Conservation (phyloP, 2,329 filamentous ascomycete genomes). For the Metarhizium album region DNA sequence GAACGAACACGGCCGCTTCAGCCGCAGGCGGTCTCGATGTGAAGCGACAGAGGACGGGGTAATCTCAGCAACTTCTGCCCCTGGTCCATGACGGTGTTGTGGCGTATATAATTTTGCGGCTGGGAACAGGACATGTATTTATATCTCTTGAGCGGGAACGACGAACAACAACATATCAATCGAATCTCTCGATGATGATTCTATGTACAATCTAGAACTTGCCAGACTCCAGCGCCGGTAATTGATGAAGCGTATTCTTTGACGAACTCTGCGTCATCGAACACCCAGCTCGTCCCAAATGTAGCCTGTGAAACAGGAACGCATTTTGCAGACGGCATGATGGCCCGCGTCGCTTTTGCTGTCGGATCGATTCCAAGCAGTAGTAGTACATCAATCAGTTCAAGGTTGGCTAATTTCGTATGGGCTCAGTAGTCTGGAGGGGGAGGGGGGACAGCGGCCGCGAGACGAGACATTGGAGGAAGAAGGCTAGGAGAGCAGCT, state of each 20-base stretch:
- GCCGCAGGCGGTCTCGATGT: constrained; percentile 27
- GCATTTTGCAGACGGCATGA: no score
- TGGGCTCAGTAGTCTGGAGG: no score
- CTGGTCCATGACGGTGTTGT: constrained; percentile 5
- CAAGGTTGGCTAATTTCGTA: no score
- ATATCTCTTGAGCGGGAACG: not conserved
- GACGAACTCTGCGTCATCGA: not conserved
- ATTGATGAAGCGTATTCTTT: not conserved
- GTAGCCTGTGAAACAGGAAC: no score
- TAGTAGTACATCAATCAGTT: no score
- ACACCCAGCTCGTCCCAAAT: not conserved
- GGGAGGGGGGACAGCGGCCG: no score
- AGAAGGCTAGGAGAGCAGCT: no score
- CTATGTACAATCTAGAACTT: not conserved
- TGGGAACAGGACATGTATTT: not conserved
- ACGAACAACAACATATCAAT: no score
- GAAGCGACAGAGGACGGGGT: constrained; percentile 39
- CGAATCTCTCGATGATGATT: not conserved
- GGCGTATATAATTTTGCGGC: constrained; percentile 14
- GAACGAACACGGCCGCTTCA: not conserved
- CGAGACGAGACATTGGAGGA: no score
- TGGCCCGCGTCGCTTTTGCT: no score
- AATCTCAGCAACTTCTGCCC: not conserved
- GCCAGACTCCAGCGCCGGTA: not conserved
- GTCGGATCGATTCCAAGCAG: no score